Conservation (phyloP, 2,329 filamentous ascomycete species). For the Fusarium sp. region DNA sequence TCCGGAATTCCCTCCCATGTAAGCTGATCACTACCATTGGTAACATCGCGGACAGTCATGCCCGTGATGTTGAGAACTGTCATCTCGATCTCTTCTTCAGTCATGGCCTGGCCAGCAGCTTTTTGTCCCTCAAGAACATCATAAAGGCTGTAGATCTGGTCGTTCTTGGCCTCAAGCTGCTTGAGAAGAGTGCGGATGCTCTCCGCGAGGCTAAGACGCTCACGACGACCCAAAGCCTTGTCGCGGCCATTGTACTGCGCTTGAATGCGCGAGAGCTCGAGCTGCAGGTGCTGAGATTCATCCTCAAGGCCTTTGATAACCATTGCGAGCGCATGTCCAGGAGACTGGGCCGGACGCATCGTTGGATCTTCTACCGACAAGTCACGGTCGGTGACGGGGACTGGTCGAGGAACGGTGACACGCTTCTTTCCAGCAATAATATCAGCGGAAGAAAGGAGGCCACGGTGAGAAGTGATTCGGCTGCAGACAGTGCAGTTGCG, state of each 20-base stretch:
- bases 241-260: conserved; percentile 77
- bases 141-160: conserved; percentile 86
- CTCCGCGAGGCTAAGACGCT: conserved; percentile 73
- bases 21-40: conserved; percentile 56
- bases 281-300: conserved; percentile 83
- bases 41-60: conserved; percentile 61
- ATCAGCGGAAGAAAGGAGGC: conserved; percentile 56
- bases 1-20: conserved; percentile 61
- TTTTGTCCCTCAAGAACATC: conserved; percentile 89
- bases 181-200: conserved; percentile 75
- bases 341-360: conserved; percentile 78
- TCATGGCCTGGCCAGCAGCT: conserved; percentile 74
- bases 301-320: conserved; percentile 88
- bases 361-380: conserved; percentile 67
- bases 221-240: conserved; percentile 75
- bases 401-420: conserved; percentile 74
- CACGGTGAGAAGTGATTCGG: conserved; percentile 66
- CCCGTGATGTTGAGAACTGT: conserved; percentile 72
- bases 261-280: conserved; percentile 75
- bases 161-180: conserved; percentile 80
- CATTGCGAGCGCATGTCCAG: conserved; percentile 81
- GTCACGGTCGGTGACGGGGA: conserved; percentile 76
- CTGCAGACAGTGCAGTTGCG: conserved; percentile 72
- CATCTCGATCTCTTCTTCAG: conserved; percentile 74
- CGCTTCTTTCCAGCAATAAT: conserved; percentile 67